A percentile compares a stretch with the other conserved stretches of the same genome.
These are phyloP conservation scores for Sungouiozyma intestinalis DNA, from an alignment of 805 yeast genomes.

Conservation along the genomic window DNA sequence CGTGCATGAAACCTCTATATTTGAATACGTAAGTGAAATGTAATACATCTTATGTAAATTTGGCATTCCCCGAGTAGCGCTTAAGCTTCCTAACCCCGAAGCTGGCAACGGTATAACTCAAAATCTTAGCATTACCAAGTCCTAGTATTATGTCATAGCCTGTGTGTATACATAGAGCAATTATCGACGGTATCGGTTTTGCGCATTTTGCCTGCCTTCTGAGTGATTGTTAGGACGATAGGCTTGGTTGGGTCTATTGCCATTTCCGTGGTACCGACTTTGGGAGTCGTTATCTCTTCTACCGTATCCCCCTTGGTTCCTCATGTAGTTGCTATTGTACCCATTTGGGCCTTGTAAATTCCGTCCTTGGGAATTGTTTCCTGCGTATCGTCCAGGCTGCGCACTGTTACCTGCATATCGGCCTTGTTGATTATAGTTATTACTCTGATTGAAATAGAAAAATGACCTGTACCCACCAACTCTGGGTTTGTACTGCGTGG, in stretches of 20 bases:
- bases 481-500: constrained; percentile 36
- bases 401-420: constrained; percentile 2
- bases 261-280: constrained; percentile 12
- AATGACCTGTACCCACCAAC: constrained; percentile 43
- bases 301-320: constrained; percentile 1
- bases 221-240: constrained; percentile 2
- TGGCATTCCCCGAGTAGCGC: no score
- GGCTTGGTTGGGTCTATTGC: constrained; percentile 3
- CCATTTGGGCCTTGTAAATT: constrained; percentile 4
- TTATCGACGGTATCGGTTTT: background rate
- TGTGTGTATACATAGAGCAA: no score
- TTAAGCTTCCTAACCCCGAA: no score
- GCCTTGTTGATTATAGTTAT: constrained; percentile 4
- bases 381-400: constrained; percentile 1
- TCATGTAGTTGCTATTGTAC: constrained; percentile 9
- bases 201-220: background rate
- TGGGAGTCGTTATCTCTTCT: constrained; percentile 2
- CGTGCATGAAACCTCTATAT: no score
- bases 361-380: constrained; percentile 2
- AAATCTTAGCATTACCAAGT: no score
- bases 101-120: no score
- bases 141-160: no score
- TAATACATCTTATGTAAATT: no score
- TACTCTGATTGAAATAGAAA: constrained; percentile 22
- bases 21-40: no score